These are phyloP conservation scores for Phanerodontia chrysosporium DNA, from an alignment of 768 basidiomycete genomes.

Conservation along the genomic window DNA sequence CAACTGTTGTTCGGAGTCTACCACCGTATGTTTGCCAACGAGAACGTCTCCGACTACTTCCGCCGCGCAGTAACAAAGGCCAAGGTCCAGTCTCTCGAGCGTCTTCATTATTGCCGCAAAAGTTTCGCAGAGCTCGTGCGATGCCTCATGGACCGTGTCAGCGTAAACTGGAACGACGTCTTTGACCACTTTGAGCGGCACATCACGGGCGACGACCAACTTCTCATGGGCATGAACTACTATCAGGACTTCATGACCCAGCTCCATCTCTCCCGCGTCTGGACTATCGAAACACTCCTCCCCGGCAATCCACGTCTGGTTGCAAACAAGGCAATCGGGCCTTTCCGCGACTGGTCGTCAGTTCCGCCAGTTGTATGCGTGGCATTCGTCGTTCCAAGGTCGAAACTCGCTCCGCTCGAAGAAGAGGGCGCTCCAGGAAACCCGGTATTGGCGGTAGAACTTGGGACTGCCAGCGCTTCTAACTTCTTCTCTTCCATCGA, in stretches of 20 bases:
- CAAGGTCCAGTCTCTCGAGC: not conserved
- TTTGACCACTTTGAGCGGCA: constrained; percentile 33
- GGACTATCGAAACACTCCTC: constrained; percentile 24
- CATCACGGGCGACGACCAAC: constrained; percentile 20
- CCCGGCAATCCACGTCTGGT: not conserved
- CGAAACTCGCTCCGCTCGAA: constrained; percentile 27
- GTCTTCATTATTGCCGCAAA: constrained; percentile 43
- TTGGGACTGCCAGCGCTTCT: constrained; percentile 19
- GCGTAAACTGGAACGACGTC: constrained; percentile 37
- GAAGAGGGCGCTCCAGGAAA: constrained; percentile 16
- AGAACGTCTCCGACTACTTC: constrained; percentile 23
- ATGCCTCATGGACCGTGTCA: constrained; percentile 31
- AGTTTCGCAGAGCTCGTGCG: constrained; percentile 44
- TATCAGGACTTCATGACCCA: constrained; percentile 46
- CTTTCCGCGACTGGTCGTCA: constrained; percentile 19
- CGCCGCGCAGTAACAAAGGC: not conserved
- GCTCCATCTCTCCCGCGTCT: constrained; percentile 37
- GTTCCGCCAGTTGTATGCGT: constrained; percentile 37
- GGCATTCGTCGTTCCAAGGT: constrained; percentile 33
- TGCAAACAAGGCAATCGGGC: not conserved
- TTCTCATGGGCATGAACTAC: constrained; percentile 27
- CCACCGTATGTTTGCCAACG: constrained; percentile 39
- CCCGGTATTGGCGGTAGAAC: constrained; percentile 23
- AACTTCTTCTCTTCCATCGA: constrained; percentile 27
- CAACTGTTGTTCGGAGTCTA: constrained; percentile 40